Evolutionary conservation across 1,139 yeast species (phyloP).

Genomic region (Pichia sp.): DNA sequence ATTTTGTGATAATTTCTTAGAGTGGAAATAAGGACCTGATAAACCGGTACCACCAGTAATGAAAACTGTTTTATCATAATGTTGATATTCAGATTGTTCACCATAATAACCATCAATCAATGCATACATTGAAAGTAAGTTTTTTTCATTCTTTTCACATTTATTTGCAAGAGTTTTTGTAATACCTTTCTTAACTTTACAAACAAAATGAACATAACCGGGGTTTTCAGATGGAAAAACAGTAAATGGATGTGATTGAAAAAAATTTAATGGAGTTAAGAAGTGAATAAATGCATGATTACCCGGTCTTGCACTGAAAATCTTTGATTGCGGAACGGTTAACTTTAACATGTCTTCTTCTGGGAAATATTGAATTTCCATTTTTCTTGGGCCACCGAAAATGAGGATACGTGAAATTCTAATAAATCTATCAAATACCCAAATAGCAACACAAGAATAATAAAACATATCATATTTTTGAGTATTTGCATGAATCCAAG

Average conservation of each 20-base stretch:
- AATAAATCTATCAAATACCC: constrained; percentile 54
- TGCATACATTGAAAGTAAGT: constrained; percentile 34
- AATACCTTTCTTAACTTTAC: constrained; percentile 36
- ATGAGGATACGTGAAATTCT: constrained; percentile 43
- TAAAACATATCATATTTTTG: constrained; percentile 42
- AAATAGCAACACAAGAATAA: constrained; percentile 51
- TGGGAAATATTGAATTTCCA: constrained; percentile 40
- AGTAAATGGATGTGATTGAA: constrained; percentile 42
- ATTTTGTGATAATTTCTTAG: constrained; percentile 21
- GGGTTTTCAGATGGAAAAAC: constrained; percentile 25
- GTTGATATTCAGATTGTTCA: constrained; percentile 43
- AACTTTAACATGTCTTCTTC: constrained; percentile 33
- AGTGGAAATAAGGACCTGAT: constrained; percentile 41
- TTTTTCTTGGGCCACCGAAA: constrained; percentile 52
- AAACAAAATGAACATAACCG: constrained; percentile 29
- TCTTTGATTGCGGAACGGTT: constrained; percentile 31
- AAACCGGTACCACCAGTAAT: constrained; percentile 75
- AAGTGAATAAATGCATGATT: constrained; percentile 49
- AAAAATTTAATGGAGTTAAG: constrained; percentile 31
- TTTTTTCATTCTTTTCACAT: not conserved
- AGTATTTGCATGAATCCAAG: constrained; percentile 50
- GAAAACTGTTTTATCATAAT: constrained; percentile 51
- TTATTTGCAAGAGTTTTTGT: constrained; percentile 31
- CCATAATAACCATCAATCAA: constrained; percentile 41
- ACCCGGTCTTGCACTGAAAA: constrained; percentile 40